Base-by-base conservation (phyloP, 495 filamentous ascomycete species). In the Lepraria neglecta region DNA sequence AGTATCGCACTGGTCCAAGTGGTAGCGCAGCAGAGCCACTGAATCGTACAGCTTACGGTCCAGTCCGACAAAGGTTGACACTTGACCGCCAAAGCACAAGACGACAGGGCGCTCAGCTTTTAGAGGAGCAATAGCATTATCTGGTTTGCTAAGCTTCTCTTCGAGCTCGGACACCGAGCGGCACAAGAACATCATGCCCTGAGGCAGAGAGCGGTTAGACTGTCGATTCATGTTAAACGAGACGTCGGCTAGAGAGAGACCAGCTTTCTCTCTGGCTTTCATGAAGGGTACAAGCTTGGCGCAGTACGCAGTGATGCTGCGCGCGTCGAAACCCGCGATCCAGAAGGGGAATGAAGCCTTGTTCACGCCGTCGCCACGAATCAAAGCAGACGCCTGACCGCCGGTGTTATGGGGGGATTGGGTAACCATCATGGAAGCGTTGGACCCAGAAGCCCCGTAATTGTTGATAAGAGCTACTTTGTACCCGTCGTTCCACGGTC, bases 61-160 rank as follows among this genome's bases (percentile, higher is more conserved):
- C 0, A 84, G 59, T 0, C 79, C 78, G 0, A 82, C 64, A 27
- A 60, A 77, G 0, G 59, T 75, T 0, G 76, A 78, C 0, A 74
- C 66, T 60, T 85, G 81, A 7, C 80, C 80, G 3, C 81, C 80
- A 50, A 85, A 83, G 62, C 77, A 81, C 0, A 85, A 65, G 3
- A 84, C 65, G 1, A 82, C 71, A 0, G 80, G 75, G 50, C 59
- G 30, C 21, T 33, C 0, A 9, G 71, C 56, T 21, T 56, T 45
- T 19, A 30, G 14, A n/a, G 40, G 4, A 43, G 40, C n/a, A 53
- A 59, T 12, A 12, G 24, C 44, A 19, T n/a, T n/a, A n/a, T n/a
- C n/a, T n/a, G n/a, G n/a, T n/a, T n/a, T n/a, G n/a, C n/a, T 21
- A 2, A 55, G 33, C 33, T 55, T 55, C 33, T 55, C 6, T n/a